Conservation (phyloP, 495 filamentous ascomycete genomes). For the Hypoxylon trugodes region DNA sequence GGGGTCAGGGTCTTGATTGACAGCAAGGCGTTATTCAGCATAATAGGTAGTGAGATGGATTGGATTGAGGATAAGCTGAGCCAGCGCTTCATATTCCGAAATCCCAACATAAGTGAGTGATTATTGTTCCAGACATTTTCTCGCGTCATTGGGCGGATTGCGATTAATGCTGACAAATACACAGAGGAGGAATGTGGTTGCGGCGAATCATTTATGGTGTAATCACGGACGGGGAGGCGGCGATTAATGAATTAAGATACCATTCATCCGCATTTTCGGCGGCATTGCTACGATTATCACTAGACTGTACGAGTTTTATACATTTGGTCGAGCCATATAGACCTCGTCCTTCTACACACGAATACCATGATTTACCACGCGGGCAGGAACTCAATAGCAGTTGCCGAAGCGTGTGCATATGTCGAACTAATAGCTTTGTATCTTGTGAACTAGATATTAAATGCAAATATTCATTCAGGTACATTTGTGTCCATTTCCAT, state of each 20-base stretch:
- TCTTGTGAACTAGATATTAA: no score
- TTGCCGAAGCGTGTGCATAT: background rate
- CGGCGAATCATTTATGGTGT: conserved; percentile 96
- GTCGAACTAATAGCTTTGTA: background rate
- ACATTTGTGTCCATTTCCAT: no score
- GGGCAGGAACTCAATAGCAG: background rate
- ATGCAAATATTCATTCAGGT: no score
- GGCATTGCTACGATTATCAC: conserved; percentile 23
- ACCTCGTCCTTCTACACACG: background rate
- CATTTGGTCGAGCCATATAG: background rate
- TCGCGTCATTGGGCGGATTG: no score
- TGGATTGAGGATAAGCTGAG: conserved; percentile 96
- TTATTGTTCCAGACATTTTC: background rate
- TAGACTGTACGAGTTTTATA: conserved; percentile 16
- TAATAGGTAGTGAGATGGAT: conserved; percentile 99
- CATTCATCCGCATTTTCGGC: conserved; percentile 36
- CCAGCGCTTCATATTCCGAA: conserved; percentile 89
- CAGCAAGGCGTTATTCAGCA: conserved; percentile 95
- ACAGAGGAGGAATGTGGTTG: conserved; percentile 97
- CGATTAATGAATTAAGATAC: conserved; percentile 29
- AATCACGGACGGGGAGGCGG: conserved; percentile 19
- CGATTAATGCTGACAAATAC: conserved; percentile 47
- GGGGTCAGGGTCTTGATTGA: conserved; percentile 96
- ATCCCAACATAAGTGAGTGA: conserved; percentile 96
- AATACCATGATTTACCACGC: background rate